Evolutionary conservation across 1,284 basidiomycete species (phyloP).

Genomic region (Apiotrichum veenhuisii): DNA sequence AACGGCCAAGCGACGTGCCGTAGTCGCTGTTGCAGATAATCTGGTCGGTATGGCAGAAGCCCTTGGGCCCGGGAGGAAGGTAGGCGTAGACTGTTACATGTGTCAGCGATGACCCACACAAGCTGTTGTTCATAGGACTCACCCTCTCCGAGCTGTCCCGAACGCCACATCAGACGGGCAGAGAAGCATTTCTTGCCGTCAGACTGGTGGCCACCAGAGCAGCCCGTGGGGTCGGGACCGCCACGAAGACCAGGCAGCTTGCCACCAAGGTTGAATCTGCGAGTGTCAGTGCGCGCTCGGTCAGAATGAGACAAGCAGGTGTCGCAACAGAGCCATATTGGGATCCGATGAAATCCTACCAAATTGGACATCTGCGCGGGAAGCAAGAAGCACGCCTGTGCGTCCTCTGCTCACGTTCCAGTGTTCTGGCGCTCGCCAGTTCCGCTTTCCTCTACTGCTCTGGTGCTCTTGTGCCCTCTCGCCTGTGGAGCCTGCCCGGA

Average conservation of each 20-base stretch:
- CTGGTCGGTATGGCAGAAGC: slow-evolving; percentile 32
- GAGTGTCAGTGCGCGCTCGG: slow-evolving; percentile 2
- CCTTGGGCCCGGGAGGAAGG: slow-evolving; percentile 35
- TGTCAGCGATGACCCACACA: not conserved
- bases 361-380: no score
- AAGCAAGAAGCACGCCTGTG: no score
- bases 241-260: slow-evolving; percentile 50
- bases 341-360: not conserved
- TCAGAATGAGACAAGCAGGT: no score
- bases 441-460: no score
- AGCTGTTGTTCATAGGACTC: not conserved
- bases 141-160: slow-evolving; percentile 42
- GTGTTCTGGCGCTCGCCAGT: no score
- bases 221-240: slow-evolving; percentile 40
- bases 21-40: slow-evolving; percentile 49
- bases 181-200: slow-evolving; percentile 48
- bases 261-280: slow-evolving; percentile 40
- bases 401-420: no score
- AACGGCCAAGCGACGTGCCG: slow-evolving; percentile 48
- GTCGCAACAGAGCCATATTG: not conserved
- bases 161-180: slow-evolving; percentile 50
- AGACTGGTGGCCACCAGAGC: slow-evolving; percentile 47
- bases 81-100: slow-evolving; percentile 47
- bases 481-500: not conserved
- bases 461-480: no score